Evolutionary conservation across 2,329 filamentous ascomycete genomes (phyloP).

Genomic region (Sclerotinia spermophila): DNA sequence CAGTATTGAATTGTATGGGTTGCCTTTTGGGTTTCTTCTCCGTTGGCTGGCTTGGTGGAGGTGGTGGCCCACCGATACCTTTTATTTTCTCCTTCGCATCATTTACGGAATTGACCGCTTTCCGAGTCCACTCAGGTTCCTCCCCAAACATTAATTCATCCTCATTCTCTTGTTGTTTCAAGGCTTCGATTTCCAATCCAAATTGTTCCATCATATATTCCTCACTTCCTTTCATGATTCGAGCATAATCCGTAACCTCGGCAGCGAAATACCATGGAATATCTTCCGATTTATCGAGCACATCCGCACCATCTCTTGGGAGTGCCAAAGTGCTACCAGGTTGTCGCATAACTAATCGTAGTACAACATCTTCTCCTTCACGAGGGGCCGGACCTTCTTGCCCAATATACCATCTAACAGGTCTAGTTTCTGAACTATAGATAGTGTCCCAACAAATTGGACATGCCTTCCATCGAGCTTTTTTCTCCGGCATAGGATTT

Average conservation of each 20-base stretch:
- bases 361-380: conserved; percentile 83
- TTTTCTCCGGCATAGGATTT: conserved; percentile 59
- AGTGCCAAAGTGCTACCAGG: conserved; percentile 81
- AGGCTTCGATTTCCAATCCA: conserved; percentile 70
- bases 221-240: conserved; percentile 90
- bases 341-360: conserved; percentile 79
- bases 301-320: conserved; percentile 73
- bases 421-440: conserved; percentile 85
- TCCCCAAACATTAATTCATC: conserved; percentile 91
- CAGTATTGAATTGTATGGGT: conserved; percentile 47
- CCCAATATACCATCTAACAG: conserved; percentile 86
- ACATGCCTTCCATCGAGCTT: conserved; percentile 85
- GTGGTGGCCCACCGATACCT: conserved; percentile 63
- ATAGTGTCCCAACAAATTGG: conserved; percentile 92
- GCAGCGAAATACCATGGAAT: conserved; percentile 94
- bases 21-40: conserved; percentile 47
- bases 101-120: conserved; percentile 71
- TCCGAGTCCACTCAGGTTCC: conserved; percentile 87
- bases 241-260: conserved; percentile 89
- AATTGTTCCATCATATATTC: conserved; percentile 83
- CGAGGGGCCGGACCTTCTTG: conserved; percentile 78
- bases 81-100: conserved; percentile 72
- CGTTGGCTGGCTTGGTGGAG: conserved; percentile 47
- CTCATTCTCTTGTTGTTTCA: conserved; percentile 75
- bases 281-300: conserved; percentile 65